These are phyloP conservation scores for Aspergillus brasiliensis DNA, from an alignment of 2,329 filamentous ascomycete species.

Conservation along the genomic window DNA sequence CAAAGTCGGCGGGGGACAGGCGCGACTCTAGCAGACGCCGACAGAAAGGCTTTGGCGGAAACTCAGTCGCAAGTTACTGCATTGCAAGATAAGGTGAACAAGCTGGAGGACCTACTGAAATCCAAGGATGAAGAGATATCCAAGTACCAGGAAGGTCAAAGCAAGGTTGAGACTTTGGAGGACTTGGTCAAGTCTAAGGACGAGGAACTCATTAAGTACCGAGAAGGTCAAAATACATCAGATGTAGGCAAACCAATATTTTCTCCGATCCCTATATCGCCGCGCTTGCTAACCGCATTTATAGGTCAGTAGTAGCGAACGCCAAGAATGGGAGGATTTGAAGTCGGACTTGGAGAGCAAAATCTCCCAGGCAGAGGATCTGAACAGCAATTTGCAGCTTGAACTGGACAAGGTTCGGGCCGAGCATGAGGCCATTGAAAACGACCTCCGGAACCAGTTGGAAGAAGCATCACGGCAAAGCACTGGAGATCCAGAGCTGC, in stretches of 20 bases:
- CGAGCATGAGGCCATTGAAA: slow-evolving; percentile 66
- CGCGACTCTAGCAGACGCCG: slow-evolving; percentile 56
- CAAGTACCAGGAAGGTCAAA: slow-evolving; percentile 61
- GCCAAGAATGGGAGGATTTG: slow-evolving; percentile 68
- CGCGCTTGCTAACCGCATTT: slow-evolving; percentile 8
- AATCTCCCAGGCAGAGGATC: slow-evolving; percentile 69
- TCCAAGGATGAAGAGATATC: slow-evolving; percentile 71
- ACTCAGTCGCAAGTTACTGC: slow-evolving; percentile 76
- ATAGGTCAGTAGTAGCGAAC: slow-evolving; percentile 60
- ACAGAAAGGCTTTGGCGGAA: slow-evolving; percentile 75
- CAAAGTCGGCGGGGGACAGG: slow-evolving; percentile 51
- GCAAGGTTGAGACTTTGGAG: slow-evolving; percentile 66
- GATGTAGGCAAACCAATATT: slow-evolving; percentile 39
- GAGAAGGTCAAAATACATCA: slow-evolving; percentile 58
- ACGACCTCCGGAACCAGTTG: slow-evolving; percentile 65
- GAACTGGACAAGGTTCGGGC: slow-evolving; percentile 74
- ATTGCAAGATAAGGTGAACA: slow-evolving; percentile 71
- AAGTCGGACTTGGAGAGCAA: slow-evolving; percentile 70
- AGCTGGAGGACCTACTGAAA: slow-evolving; percentile 69
- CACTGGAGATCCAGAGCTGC: slow-evolving; percentile 56
- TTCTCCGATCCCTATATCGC: background rate
- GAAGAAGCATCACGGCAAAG: slow-evolving; percentile 41
- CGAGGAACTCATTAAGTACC: slow-evolving; percentile 64
- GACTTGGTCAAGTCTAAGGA: slow-evolving; percentile 69
- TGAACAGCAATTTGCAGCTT: slow-evolving; percentile 77